Evolutionary conservation across 1,284 basidiomycete genomes (phyloP), one percentile per base, ranked within the genome.

Genomic region (Melanopsichium pennsylvanicum): DNA sequence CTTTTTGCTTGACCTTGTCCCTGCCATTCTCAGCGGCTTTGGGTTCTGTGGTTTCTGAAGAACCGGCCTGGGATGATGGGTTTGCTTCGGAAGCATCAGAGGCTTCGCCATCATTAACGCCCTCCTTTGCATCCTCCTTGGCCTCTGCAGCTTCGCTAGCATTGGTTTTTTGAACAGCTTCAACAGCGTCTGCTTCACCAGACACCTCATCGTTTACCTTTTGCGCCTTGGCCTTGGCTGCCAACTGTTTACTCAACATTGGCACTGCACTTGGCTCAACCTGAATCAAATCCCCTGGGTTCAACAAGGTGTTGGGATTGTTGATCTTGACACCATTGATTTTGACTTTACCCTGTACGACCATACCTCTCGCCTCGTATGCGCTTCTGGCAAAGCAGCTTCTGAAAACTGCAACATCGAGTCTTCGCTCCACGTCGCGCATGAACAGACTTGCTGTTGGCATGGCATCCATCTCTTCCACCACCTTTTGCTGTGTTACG

Each of bases 241-340:
- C 70, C 7, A 79, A 48, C 27, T 74, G 66, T 25, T 66, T 33
- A 49, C 64, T 63, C 3, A 80, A 70, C 84, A 96, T 90, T 11
- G 88, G 86, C 32, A 98, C 91, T 6, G 89, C 88, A 12, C 82
- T 80, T 0, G 94, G 93, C 69, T 95, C 86, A 31, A 98, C 90
- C 13, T 91, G 88, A 56, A 97, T 87, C 86, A 98, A 88, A 82
- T 99, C 96, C 19, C 95, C 94, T 1, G 94, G 94, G 38, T 92
- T 89, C 21, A 98, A 85, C 50, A 92, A 88, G n/a, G 89, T 90
- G 78, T 94, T 95, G 22, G 93, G 87, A 75, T 95, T 88, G 57
- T 84, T 85, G 75, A 92, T 88, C 91, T 96, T 68, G 25, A 66
- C 45, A 4, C 96, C 96, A 75, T 99, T 98, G 23, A 99, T 84